Conservation (phyloP, 208 protist genomes). For the Leishmania major region DNA sequence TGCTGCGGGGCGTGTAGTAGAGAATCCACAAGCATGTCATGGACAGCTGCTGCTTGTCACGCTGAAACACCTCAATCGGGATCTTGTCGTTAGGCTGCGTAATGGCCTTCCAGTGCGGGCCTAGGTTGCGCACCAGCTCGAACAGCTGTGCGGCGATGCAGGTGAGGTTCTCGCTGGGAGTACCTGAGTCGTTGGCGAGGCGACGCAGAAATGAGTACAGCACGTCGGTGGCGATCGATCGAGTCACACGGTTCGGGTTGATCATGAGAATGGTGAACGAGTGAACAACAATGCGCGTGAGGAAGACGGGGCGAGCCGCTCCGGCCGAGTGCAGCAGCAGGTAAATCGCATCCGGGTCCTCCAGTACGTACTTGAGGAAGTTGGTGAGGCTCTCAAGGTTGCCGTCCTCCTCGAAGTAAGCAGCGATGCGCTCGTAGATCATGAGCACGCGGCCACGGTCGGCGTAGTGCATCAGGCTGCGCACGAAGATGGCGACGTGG, state of each 20-base stretch:
- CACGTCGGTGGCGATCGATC: conserved; percentile 42
- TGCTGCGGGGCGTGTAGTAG: conserved; percentile 64
- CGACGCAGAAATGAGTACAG: conserved; percentile 74
- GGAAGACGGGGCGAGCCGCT: conserved; percentile 57
- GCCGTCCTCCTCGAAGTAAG: conserved; percentile 61
- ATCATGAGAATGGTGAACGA: conserved; percentile 63
- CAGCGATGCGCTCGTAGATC: conserved; percentile 50
- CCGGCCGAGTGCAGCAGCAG: conserved; percentile 68
- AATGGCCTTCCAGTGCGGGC: conserved; percentile 70
- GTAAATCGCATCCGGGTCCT: conserved; percentile 58
- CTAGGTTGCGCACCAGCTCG: conserved; percentile 47
- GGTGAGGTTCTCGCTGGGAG: conserved; percentile 56
- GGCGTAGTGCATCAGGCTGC: conserved; percentile 66
- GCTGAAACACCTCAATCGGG: conserved; percentile 30
- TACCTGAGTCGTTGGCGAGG: conserved; percentile 63
- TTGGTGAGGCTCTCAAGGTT: conserved; percentile 65
- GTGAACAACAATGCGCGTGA: conserved; percentile 67
- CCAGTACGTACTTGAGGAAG: conserved; percentile 74
- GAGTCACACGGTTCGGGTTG: conserved; percentile 50
- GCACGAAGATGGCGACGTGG: conserved; percentile 76
- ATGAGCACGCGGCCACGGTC: conserved; percentile 75
- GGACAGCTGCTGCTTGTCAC: conserved; percentile 69
- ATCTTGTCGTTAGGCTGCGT: conserved; percentile 58
- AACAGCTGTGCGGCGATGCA: conserved; percentile 82
- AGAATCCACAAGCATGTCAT: conserved; percentile 80